A percentile compares a stretch with the other conserved stretches of the same genome.
Evolutionary conservation across 345 rosid species (phyloP).

Genomic region (Hevea brasiliensis): DNA sequence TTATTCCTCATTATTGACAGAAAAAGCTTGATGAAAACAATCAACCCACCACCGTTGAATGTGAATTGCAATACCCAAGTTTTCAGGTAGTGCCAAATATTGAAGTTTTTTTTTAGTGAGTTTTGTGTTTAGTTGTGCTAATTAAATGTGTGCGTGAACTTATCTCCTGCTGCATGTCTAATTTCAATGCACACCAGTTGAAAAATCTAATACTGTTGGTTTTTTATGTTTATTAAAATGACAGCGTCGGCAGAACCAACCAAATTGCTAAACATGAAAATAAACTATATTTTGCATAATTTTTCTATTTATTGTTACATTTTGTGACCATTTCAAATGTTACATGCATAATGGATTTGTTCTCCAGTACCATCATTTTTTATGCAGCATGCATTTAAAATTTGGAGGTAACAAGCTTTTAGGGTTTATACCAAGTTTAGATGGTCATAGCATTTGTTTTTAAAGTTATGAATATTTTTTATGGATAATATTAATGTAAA

Average conservation of each 20-base stretch:
- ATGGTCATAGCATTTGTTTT: background rate
- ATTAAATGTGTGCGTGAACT: background rate
- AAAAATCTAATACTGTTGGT: background rate
- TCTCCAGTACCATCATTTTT: background rate
- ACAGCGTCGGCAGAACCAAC: background rate
- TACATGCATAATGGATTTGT: background rate
- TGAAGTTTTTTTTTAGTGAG: background rate
- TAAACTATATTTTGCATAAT: background rate
- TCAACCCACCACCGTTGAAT: constrained; percentile 35
- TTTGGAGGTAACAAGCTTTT: background rate
- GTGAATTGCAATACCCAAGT: constrained; percentile 63
- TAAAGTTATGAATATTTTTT: background rate
- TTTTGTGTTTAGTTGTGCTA: background rate
- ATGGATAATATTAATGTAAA: background rate
- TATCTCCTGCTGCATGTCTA: background rate
- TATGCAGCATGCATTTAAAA: background rate
- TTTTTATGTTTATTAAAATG: background rate
- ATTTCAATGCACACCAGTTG: background rate
- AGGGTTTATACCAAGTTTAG: background rate
- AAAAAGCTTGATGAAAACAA: constrained; percentile 53
- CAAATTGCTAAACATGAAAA: background rate
- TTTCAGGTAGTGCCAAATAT: constrained; percentile 60
- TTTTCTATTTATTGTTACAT: background rate
- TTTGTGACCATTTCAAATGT: background rate
- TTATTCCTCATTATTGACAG: constrained; percentile 39